Base-by-base conservation (phyloP, 2,329 filamentous ascomycete genomes). In the Xylariaceae sp. region DNA sequence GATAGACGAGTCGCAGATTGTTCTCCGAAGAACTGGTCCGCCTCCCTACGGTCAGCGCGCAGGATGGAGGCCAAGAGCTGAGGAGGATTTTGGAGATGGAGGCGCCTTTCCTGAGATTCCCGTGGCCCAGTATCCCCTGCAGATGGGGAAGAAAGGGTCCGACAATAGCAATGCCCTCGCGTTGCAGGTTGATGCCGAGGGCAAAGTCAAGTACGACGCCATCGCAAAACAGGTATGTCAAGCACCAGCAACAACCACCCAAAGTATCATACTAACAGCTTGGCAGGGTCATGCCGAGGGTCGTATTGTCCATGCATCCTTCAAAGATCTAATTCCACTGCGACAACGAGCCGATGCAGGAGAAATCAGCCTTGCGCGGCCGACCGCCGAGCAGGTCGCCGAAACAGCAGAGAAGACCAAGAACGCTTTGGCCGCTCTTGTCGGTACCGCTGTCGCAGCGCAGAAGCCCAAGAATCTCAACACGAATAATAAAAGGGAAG, bases 391-490 rank as follows among this genome's bases (percentile, higher is more conserved):
- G 63, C 83, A 94, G 65, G 89, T 97, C 1, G 81, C 83, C 50
- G 89, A 83, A 38, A 91, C 91, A 54, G 89, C 92, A 55, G 89
- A 96, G 69, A 86, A 87, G 71, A 99, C 94, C 18, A 90, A 91
- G 71, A 86, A 88, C 61, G 94, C 94, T 6, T 76, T 99, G 58
- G 88, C 89, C 47, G 82, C 82, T 42, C 76, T 99, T 54, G 89
- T 97, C 10, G 86, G 83, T 60, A 90, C 92, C 42, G 92, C 94
- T 1, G 86, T 96, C 17, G 87, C 91, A 3, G 88, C 94, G 9
- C 94, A 97, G 74, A 96, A 95, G 68, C 94, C 94, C 2, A 99
- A 99, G 77, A 96, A 91, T 61, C 86, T 97, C 63, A 92, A 91
- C 64, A 83, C 88, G 7, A 87, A 86, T n/a, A 80, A 82, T 45